Conservation (phyloP, 192 early-diverging fungal species). For the Paraglomus occultum region DNA sequence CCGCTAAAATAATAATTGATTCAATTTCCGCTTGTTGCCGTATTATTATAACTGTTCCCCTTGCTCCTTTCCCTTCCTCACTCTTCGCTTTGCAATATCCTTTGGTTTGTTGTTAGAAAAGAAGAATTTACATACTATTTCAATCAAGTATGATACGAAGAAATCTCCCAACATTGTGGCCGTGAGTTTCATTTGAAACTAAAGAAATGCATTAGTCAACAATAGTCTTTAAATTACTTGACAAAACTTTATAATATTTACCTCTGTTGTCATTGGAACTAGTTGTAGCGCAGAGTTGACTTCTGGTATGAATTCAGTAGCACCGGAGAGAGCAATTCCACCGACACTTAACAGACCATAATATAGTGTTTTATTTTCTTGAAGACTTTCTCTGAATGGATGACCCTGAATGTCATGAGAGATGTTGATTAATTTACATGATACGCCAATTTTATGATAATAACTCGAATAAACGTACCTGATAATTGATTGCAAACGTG, state of each 20-base stretch:
- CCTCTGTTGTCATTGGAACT: constrained; percentile 55
- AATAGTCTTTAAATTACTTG: background rate
- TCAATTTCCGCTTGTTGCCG: no score
- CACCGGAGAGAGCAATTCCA: constrained; percentile 82
- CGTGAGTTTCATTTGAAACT: constrained; percentile 81
- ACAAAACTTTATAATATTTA: background rate
- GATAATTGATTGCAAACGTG: constrained; percentile 99
- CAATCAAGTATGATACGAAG: constrained; percentile 74
- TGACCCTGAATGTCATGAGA: constrained; percentile 55
- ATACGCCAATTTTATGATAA: background rate
- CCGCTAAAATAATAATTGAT: no score
- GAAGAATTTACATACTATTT: constrained; percentile 68
- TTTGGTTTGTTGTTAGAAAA: constrained; percentile 94
- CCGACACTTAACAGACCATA: constrained; percentile 83
- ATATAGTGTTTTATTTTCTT: constrained; percentile 91
- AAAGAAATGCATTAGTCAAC: constrained; percentile 15
- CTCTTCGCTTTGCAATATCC: constrained; percentile 51
- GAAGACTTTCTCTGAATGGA: constrained; percentile 93
- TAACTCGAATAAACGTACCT: constrained; percentile 41
- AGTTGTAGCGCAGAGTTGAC: constrained; percentile 90
- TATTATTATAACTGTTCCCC: no score
- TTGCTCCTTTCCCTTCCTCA: no score
- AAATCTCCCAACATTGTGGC: constrained; percentile 90
- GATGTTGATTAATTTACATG: background rate
- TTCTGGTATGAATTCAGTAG: constrained; percentile 83